phyloP scores from a whole-genome alignment of 129 eudicot genomes.

The Artemisia tridentata region DNA sequence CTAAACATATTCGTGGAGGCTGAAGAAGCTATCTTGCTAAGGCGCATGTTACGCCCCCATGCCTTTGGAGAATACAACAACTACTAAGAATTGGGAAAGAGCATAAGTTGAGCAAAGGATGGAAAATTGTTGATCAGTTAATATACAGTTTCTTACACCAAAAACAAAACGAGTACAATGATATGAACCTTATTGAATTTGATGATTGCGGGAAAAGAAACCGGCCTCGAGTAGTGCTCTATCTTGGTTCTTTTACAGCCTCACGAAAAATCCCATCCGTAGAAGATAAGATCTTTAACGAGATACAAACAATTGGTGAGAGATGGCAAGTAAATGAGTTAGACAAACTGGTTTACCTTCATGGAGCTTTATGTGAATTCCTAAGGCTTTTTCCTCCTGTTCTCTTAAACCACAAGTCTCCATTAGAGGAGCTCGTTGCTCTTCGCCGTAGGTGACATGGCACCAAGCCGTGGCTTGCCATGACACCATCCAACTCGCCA shows the following conservation, averaged over 20 bases:
- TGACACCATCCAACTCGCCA: no score
- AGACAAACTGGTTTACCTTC: constrained; percentile 32
- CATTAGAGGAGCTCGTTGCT: no score
- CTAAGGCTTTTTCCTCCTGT: constrained; percentile 36
- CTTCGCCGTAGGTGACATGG: no score
- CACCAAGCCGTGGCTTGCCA: no score
- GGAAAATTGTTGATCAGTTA: constrained; percentile 29
- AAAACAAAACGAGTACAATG: constrained; percentile 12
- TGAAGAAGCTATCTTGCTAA: constrained; percentile 38
- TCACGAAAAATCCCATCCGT: constrained; percentile 25
- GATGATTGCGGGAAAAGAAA: constrained; percentile 38
- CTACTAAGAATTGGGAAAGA: constrained; percentile 47
- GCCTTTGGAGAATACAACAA: constrained; percentile 37
- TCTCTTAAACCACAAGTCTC: constrained; percentile 25
- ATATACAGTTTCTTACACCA: constrained; percentile 14
- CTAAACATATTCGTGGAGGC: constrained; percentile 31
- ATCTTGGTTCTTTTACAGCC: constrained; percentile 39
- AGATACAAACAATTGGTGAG: not conserved
- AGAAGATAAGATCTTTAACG: constrained; percentile 28
- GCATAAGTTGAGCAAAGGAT: constrained; percentile 33
- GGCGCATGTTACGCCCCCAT: constrained; percentile 43
- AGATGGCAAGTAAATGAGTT: constrained; percentile 12
- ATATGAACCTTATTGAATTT: constrained; percentile 18
- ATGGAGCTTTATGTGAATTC: constrained; percentile 32
- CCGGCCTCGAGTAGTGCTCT: constrained; percentile 29